Percentiles rank a stretch among this genome's conserved stretches.
Conservation (phyloP, 2,329 filamentous ascomycete genomes). For the Penicillium sp. region DNA sequence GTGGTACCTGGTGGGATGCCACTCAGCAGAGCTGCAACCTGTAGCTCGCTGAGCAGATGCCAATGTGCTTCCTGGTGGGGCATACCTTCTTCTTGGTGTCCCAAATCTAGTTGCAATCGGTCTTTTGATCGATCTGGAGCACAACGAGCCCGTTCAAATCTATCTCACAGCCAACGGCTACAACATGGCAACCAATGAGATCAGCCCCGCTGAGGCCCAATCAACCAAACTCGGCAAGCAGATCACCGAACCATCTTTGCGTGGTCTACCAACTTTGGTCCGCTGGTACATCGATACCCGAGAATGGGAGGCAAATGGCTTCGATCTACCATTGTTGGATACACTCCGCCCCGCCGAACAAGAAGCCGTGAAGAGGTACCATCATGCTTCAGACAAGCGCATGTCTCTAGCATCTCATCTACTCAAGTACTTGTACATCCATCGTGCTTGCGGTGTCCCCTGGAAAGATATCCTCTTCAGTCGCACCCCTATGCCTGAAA, state of each 20-base stretch:
- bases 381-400: constrained; percentile 58
- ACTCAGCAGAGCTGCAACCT: neutral
- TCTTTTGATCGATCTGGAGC: neutral
- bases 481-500: constrained; percentile 51
- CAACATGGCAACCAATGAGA: constrained; percentile 19
- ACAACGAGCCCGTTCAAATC: no score
- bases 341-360: constrained; percentile 52
- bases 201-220: constrained; percentile 11
- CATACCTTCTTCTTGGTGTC: neutral
- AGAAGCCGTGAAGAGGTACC: constrained; percentile 50
- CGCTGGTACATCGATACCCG: constrained; percentile 51
- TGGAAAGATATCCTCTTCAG: constrained; percentile 60
- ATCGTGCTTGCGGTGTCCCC: constrained; percentile 55
- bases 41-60: neutral
- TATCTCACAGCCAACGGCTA: neutral
- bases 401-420: constrained; percentile 64
- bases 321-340: constrained; percentile 41
- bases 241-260: constrained; percentile 5
- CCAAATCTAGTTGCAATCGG: neutral
- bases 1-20: neutral
- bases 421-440: constrained; percentile 63
- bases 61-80: neutral
- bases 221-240: constrained; percentile 1
- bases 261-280: constrained; percentile 26
- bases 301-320: constrained; percentile 28